Evolutionary conservation across 2,329 filamentous ascomycete genomes (phyloP).

Genomic region (Paracoccidioides brasiliensis): DNA sequence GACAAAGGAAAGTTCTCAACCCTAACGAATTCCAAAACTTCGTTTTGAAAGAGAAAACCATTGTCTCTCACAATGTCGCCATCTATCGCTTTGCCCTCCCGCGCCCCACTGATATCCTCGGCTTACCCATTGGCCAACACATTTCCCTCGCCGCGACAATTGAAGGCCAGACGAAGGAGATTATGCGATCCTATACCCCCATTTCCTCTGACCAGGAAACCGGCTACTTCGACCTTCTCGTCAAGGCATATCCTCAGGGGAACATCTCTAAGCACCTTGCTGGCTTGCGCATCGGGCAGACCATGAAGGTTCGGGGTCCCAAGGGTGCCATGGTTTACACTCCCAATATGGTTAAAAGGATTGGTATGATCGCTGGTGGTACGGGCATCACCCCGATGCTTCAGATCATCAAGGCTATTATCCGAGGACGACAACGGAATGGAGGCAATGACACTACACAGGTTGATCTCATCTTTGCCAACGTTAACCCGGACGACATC

Average conservation of each 20-base stretch:
- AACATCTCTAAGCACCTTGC: constrained; percentile 95
- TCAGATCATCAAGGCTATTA: constrained; percentile 83
- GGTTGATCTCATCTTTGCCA: constrained; percentile 92
- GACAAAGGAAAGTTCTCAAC: constrained; percentile 70
- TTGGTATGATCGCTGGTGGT: constrained; percentile 96
- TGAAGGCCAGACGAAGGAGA: constrained; percentile 64
- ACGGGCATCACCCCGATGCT: constrained; percentile 98
- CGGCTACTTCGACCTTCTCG: constrained; percentile 88
- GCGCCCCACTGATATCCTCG: constrained; percentile 64
- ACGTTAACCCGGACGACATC: constrained; percentile 87
- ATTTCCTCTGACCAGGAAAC: constrained; percentile 80
- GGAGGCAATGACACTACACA: constrained; percentile 69
- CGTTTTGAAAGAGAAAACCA: constrained; percentile 83
- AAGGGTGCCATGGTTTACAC: constrained; percentile 98
- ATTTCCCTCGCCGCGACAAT: constrained; percentile 84
- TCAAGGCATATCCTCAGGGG: constrained; percentile 94
- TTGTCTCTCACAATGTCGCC: constrained; percentile 95
- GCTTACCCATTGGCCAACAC: constrained; percentile 95
- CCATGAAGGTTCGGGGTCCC: constrained; percentile 80
- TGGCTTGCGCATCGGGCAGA: constrained; percentile 66
- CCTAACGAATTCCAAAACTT: constrained; percentile 83
- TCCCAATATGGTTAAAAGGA: constrained; percentile 89
- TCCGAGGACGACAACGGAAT: constrained; percentile 54
- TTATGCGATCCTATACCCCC: constrained; percentile 84
- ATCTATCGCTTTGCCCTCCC: constrained; percentile 95